Base-by-base conservation (phyloP, 148 eudicot genomes). In the Euryodendron excelsum region DNA sequence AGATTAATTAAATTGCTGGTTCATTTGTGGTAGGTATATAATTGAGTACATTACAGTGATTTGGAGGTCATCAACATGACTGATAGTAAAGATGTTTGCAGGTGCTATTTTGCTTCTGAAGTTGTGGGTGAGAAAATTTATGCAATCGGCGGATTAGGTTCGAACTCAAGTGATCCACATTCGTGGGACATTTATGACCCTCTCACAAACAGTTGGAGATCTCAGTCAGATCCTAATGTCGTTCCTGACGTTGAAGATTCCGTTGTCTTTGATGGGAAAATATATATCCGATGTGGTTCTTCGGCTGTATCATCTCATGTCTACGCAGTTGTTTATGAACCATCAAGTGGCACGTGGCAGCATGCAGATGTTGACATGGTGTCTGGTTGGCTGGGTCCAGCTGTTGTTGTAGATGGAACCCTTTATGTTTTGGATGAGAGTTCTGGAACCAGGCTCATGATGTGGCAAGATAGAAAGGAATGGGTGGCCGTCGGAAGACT, bases 101-200 rank as follows among this genome's bases (percentile, higher is more conserved):
- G 98, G 92, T 93, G 94, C 80, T 95, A 82, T 83, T 95, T 91
- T 84, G 93, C 94, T 41, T 90, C 89, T 83, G 94, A 86, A 81
- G 89, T 86, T 39, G 33, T 90, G 79, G 82, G 86, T 30, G 92
- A 70, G 20, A 95, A 95, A 83, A 88, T 95, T 63, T 93, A 88
- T 73, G 91, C 96, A 15, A 88, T 93, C 28, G 98, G 98, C 9
- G 97, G 97, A 55, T 71, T 87, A 66, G 92, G 90, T 61, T 82
- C 91, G 39, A 85, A 84, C 79, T 85, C 91, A 18, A 83, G 85
- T 56, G 90, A 88, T 76, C 87, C 88, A 69, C 87, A 78, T 78
- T 92, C 97, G 12, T 90, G 97, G 94, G 96, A 91, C 72, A 84
- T 86, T 39, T 94, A 81, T 61, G 86, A 94, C 77, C 77, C 86